Base-by-base conservation (phyloP, 2,329 filamentous ascomycete genomes). In the Pyricularia grisea region DNA sequence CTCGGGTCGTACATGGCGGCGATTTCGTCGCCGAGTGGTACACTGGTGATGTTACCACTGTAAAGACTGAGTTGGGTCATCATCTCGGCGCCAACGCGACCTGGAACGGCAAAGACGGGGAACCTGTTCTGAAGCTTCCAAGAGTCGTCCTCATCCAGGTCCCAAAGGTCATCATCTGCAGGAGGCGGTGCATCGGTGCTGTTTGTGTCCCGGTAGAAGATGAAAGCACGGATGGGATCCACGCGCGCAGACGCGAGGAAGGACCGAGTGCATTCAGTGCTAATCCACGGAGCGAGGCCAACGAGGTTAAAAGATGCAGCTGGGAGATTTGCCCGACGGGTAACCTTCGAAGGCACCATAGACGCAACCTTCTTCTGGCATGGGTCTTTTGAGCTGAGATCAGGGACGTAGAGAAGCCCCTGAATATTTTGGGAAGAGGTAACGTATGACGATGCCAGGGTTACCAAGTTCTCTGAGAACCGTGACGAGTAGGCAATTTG, bases 211-310 rank as follows among this genome's bases (percentile, higher is more conserved):
- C 81, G 81, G 76, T 89, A 91, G 73, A 90, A 89, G 58, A 91
- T 80, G 74, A 91, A 86, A 27, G 81, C 88, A 61, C 87, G 84
- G 11, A 90, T 83, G 28, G 87, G 84, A 72, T 89, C 87, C 69
- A 78, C 74, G 36, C 82, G 81, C n/a, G 86, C 85, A 25, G 86
- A 83, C 23, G 83, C 79, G 65, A 98, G 84, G 76, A 93, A 97
- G 64, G 90, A 85, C 69, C 84, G 79, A 14, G 92, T 91, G 76
- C 94, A 99, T 30, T 87, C 81, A 9, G 84, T 81, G 71, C 85
- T 91, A 73, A 93, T 88, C 94, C 94, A 98, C 31, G 94, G 94
- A 28, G 92, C 94, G 68, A 97, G 81, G 31, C 91, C 94, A 73
- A 97, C 87, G 67, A 93, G 82, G 69, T 90, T 88, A 77, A 92